Evolutionary conservation across 495 filamentous ascomycete species (phyloP).

Genomic region (Neurospora sp.): DNA sequence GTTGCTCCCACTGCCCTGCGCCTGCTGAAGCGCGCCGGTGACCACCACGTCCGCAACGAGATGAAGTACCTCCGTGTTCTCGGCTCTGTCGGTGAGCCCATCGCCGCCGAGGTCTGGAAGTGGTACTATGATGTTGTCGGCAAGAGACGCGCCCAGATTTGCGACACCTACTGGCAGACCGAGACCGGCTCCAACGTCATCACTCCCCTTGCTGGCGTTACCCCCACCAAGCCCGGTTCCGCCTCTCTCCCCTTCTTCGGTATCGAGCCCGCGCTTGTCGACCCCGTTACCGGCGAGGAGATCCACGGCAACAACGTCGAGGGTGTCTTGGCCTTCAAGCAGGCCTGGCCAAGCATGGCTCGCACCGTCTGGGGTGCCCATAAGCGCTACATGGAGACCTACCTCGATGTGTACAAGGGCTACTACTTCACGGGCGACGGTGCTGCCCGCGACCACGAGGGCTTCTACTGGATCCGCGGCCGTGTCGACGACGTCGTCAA

Average conservation of each 20-base stretch:
- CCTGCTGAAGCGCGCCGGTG: constrained; percentile 86
- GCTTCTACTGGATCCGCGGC: constrained; percentile 99
- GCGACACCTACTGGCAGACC: constrained; percentile 99
- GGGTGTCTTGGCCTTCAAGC: constrained; percentile 95
- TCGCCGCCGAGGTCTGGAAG: constrained; percentile 98
- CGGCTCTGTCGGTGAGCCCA: constrained; percentile 96
- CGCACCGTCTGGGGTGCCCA: constrained; percentile 97
- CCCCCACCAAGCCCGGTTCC: constrained; percentile 68
- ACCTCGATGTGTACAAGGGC: constrained; percentile 94
- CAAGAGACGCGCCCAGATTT: constrained; percentile 84
- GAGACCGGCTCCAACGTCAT: constrained; percentile 96
- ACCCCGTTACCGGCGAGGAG: constrained; percentile 90
- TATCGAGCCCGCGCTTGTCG: constrained; percentile 95
- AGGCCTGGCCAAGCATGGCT: constrained; percentile 98
- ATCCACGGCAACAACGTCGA: constrained; percentile 95
- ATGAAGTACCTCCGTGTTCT: constrained; percentile 86
- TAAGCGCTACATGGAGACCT: constrained; percentile 98
- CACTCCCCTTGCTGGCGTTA: constrained; percentile 63
- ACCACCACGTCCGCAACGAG: constrained; percentile 77
- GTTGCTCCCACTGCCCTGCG: constrained; percentile 92
- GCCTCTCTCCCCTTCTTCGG: constrained; percentile 90
- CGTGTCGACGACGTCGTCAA: constrained; percentile 99
- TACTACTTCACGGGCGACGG: constrained; percentile 99
- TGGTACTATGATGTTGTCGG: constrained; percentile 98
- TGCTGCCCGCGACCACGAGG: constrained; percentile 93